Base-by-base conservation (phyloP, 371 early-diverging fungal genomes). In the Syncephalastrum contaminatum region DNA sequence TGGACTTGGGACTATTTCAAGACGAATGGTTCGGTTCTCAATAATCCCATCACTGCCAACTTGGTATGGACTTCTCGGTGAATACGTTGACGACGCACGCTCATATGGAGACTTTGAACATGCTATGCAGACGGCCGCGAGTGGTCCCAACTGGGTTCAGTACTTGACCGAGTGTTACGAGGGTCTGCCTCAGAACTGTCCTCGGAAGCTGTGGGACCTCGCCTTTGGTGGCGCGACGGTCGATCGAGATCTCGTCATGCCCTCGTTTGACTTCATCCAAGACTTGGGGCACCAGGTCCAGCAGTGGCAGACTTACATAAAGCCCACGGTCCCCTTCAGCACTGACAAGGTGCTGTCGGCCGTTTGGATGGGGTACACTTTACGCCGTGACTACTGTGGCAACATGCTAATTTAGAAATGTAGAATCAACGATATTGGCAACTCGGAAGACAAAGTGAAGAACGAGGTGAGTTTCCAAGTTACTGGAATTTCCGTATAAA, bases 131-230 rank as follows among this genome's bases (percentile, higher is more conserved):
- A 59, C 59, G 10, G 53, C 52, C 4, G 59, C 53, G 10, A 52
- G 53, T 27, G 59, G 59, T 0, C 59, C 59, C 5, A 52, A 52
- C 36, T 59, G 53, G 47, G 53, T 59, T 7, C 30, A 59, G n/a
- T 59, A 59, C 20, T 20, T 59, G 24, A 53, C 59, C 45, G 20
- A 43, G 7, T 59, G 59, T 15, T 59, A 59, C 30, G 19, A 59
- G 27, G 59, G 59, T 3, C 27, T 59, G 46, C 59, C 59, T 24
- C 53, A 59, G 42, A 43, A 59, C 13, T 59, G 59, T 7, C 19
- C 22, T 0, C 48, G 46, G 15, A 22, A 51, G 47, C 40, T 59
- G 14, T 59, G 30, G 18, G 59, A 59, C 13, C 40, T 59, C 12
- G 59, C 59, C 0, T 59, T 47, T 47, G 53, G 59, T 16, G 59